Percentiles rank a stretch among this genome's conserved stretches.
Evolutionary conservation across 768 basidiomycete genomes (phyloP).

Genomic region (Auriscalpium microsporum): DNA sequence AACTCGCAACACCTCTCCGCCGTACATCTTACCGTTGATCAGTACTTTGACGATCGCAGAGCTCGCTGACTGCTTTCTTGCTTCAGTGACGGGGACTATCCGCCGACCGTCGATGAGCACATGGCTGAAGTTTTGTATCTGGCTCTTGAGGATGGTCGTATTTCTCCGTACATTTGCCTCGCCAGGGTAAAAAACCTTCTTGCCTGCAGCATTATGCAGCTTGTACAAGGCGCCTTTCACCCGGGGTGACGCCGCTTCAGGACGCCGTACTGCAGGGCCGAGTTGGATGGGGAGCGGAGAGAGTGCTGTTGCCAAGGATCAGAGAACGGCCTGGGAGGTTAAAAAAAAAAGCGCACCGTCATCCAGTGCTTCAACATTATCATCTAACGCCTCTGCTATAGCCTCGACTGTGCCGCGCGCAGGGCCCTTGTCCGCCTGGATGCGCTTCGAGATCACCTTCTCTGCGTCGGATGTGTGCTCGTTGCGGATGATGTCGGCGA

Average conservation of each 20-base stretch:
- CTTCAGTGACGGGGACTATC: not conserved
- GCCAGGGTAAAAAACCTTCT: not conserved
- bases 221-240: not conserved
- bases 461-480: too few relatives aligned
- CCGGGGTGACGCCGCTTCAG: not conserved
- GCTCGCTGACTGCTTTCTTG: not conserved
- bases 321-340: not conserved
- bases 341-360: not conserved
- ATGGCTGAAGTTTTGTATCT: not conserved
- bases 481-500: too few relatives aligned
- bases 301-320: not conserved
- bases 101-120: not conserved
- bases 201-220: not conserved
- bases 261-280: not conserved
- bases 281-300: not conserved
- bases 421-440: too few relatives aligned
- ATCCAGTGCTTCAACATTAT: not conserved
- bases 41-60: not conserved
- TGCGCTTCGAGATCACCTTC: too few relatives aligned
- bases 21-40: not conserved
- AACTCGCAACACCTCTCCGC: not conserved
- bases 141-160: not conserved
- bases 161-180: not conserved
- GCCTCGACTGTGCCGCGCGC: constrained; percentile 1
- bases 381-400: not conserved